Evolutionary conservation across 1,284 basidiomycete genomes (phyloP), one percentile per base, ranked within the genome.

Genomic region (Microbotryum scabiosae): DNA sequence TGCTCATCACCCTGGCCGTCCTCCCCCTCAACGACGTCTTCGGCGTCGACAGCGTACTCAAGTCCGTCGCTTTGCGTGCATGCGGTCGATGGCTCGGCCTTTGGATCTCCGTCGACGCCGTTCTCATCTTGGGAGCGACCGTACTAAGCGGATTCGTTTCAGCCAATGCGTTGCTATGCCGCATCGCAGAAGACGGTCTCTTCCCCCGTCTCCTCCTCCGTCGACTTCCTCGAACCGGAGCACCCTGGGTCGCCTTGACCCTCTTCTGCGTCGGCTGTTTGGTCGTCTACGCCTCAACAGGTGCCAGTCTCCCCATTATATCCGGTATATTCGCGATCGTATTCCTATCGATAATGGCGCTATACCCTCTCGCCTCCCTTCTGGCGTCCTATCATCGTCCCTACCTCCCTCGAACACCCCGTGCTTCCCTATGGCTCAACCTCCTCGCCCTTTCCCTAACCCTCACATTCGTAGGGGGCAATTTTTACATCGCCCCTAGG

Each of bases 341-440:
- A 4, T 86, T 84, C 82, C 76, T 86, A 20, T 76, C 78, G 8
- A 81, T 85, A 50, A 84, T 85, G 82, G 71, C 77, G 1, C 72
- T 85, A 25, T 86, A 85, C 66, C 84, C 84, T 0, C 45, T 84
- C 20, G 80, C 83, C 2, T 76, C 82, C 14, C 69, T 86, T 5
- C 63, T 86, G 6, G 76, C 87, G 45, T 82, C 82, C 62, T 84
- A 84, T 74, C 84, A 83, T 59, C 79, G 85, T 4, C 81, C 83
- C 4, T 78, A 81, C 47, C 72, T 88, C 10, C 79, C 78, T 3
- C 78, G 84, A 26, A 62, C 72, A 5, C 75, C 74, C 7, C 74
- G 69, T 25, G 78, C 80, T 9, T 75, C 76, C 6, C 67, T 82
- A 16, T 63, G 62, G 20, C 66, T 76, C 26, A 75, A 82, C 20